Percentiles rank a stretch among this genome's conserved stretches.
Evolutionary conservation across 495 filamentous ascomycete species (phyloP).

Genomic region (Xylaria telfairii): DNA sequence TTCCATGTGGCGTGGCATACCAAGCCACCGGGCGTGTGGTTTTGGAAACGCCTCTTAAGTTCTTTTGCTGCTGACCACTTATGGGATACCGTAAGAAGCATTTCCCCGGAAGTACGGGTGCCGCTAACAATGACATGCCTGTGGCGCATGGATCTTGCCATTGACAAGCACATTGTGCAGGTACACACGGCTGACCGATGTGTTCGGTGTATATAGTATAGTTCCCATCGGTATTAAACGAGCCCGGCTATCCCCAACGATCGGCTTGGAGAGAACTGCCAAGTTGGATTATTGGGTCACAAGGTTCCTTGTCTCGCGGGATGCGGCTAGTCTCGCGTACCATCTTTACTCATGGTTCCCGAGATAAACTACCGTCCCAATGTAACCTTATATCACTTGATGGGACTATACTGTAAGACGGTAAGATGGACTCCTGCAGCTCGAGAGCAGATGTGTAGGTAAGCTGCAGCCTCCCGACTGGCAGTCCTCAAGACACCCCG

Average conservation of each 20-base stretch:
- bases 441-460: conserved; percentile 17
- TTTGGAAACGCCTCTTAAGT: neutral
- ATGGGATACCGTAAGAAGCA: neutral
- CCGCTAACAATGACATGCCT: neutral
- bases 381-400: conserved; percentile 29
- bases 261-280: conserved; percentile 21
- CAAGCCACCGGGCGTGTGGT: neutral
- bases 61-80: neutral
- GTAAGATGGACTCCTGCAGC: conserved; percentile 19
- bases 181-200: neutral
- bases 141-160: neutral
- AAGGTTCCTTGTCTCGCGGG: conserved; percentile 5
- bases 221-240: neutral
- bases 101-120: neutral
- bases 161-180: neutral
- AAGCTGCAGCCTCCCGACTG: conserved; percentile 25
- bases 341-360: conserved; percentile 9
- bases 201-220: conserved; percentile 9
- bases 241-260: neutral
- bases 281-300: conserved; percentile 10
- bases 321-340: conserved; percentile 15
- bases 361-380: conserved; percentile 22
- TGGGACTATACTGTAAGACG: conserved; percentile 23
- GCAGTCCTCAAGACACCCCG: neutral
- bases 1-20: conserved; percentile 1